Conservation (phyloP, 768 basidiomycete genomes). For the Termitomyces sp. region DNA sequence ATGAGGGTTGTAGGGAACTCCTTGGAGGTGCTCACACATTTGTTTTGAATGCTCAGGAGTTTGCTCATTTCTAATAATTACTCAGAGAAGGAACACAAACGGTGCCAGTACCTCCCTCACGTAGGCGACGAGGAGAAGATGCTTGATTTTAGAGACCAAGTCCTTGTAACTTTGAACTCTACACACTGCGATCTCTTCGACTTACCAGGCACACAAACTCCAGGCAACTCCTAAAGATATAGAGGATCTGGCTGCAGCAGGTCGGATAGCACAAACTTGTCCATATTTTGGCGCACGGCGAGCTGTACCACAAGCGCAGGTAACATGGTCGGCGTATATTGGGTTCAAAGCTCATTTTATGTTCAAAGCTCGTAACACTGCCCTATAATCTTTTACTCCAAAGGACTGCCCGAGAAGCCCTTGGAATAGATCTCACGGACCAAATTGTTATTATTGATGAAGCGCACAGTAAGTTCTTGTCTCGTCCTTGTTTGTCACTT, state of each 20-base stretch:
- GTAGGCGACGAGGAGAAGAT: slow-evolving; percentile 66
- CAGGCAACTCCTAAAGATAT: slow-evolving; percentile 92
- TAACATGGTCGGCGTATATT: slow-evolving; percentile 24
- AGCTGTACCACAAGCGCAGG: slow-evolving; percentile 91
- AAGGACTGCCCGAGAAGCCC: slow-evolving; percentile 77
- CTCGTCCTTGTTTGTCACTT: neutral
- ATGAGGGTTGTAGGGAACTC: slow-evolving; percentile 85
- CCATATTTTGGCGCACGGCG: slow-evolving; percentile 91
- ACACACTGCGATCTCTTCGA: neutral
- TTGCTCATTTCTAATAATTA: neutral
- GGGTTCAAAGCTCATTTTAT: neutral
- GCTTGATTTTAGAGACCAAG: slow-evolving; percentile 84
- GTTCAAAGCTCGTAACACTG: slow-evolving; percentile 73
- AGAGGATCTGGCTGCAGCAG: slow-evolving; percentile 81
- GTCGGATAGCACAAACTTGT: slow-evolving; percentile 69
- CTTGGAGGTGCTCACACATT: slow-evolving; percentile 51
- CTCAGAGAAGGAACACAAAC: slow-evolving; percentile 59
- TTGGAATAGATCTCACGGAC: slow-evolving; percentile 81
- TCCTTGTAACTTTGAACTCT: slow-evolving; percentile 54
- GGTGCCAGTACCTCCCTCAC: slow-evolving; percentile 78
- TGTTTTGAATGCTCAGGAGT: neutral
- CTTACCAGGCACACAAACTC: neutral
- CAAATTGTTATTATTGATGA: slow-evolving; percentile 94
- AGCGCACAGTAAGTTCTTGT: slow-evolving; percentile 77
- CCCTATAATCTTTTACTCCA: slow-evolving; percentile 93